Conservation (phyloP, 306 rosid genomes). For the Pachyrhizus erosus region DNA sequence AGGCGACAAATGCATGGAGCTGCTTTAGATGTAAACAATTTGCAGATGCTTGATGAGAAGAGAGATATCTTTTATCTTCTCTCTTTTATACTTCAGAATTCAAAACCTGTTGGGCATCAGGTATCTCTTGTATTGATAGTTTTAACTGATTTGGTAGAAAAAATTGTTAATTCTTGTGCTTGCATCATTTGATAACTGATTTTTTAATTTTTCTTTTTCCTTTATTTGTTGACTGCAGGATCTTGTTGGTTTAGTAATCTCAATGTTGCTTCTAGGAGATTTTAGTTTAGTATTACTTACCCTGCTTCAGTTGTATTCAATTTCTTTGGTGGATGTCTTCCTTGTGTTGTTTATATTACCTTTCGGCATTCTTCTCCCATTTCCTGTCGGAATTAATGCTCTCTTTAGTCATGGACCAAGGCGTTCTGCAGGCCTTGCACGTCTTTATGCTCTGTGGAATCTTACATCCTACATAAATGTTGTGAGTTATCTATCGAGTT, state of each 20-base stretch:
- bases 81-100: conserved; percentile 85
- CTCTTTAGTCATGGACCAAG: conserved; percentile 99
- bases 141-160: conserved; percentile 29
- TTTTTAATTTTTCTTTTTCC: neutral
- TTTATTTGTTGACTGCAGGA: conserved; percentile 72
- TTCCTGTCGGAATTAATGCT: conserved; percentile 99
- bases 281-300: conserved; percentile 99
- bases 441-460: conserved; percentile 93
- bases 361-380: conserved; percentile 91
- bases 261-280: conserved; percentile 96
- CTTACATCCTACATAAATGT: conserved; percentile 84
- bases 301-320: conserved; percentile 91
- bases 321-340: conserved; percentile 86
- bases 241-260: conserved; percentile 97
- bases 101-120: conserved; percentile 99
- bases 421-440: conserved; percentile 98
- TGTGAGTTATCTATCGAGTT: conserved; percentile 62
- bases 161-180: neutral
- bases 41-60: conserved; percentile 84
- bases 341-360: conserved; percentile 91
- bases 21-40: conserved; percentile 67
- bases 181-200: conserved; percentile 36
- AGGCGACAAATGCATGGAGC: conserved; percentile 69
- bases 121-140: conserved; percentile 56
- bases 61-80: conserved; percentile 86